Evolutionary conservation across 768 basidiomycete genomes (phyloP).

Genomic region (Coprinopsis marcescibilis): DNA sequence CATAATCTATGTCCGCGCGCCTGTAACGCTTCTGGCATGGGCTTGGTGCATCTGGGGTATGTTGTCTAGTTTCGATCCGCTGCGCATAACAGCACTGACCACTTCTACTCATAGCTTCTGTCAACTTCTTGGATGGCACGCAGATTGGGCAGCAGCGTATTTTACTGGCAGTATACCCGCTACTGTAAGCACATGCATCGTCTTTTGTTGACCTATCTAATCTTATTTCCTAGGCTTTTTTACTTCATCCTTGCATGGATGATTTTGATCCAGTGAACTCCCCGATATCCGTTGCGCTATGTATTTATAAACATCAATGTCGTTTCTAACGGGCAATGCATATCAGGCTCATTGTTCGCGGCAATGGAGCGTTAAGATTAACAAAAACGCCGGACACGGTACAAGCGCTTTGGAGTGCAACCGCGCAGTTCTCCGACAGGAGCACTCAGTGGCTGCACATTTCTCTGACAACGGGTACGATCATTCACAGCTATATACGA

Average conservation of each 20-base stretch:
- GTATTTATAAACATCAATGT: too few species aligned
- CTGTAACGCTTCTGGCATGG: constrained; percentile 82
- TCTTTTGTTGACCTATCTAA: constrained; percentile 2
- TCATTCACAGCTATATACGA: too few species aligned
- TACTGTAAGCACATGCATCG: constrained; percentile 51
- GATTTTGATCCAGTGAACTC: constrained; percentile 92
- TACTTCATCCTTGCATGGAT: constrained; percentile 96
- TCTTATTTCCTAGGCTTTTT: constrained; percentile 53
- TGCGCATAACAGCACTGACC: not conserved
- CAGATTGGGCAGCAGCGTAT: constrained; percentile 89
- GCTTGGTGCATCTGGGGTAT: constrained; percentile 97
- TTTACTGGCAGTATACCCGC: constrained; percentile 92
- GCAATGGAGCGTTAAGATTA: too few species aligned
- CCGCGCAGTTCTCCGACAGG: too few species aligned
- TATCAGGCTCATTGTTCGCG: too few species aligned
- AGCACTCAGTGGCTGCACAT: too few species aligned
- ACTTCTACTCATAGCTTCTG: constrained; percentile 53
- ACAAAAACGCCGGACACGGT: too few species aligned
- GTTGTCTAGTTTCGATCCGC: constrained; percentile 15
- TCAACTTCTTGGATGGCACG: constrained; percentile 94
- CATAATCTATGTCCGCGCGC: constrained; percentile 80
- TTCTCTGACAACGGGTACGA: too few species aligned
- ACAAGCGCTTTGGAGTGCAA: too few species aligned
- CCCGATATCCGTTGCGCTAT: constrained; percentile 11
- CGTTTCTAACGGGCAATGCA: too few species aligned